These are phyloP conservation scores for Gentiana dahurica DNA, from an alignment of 257 asterid species.

Conservation along the genomic window DNA sequence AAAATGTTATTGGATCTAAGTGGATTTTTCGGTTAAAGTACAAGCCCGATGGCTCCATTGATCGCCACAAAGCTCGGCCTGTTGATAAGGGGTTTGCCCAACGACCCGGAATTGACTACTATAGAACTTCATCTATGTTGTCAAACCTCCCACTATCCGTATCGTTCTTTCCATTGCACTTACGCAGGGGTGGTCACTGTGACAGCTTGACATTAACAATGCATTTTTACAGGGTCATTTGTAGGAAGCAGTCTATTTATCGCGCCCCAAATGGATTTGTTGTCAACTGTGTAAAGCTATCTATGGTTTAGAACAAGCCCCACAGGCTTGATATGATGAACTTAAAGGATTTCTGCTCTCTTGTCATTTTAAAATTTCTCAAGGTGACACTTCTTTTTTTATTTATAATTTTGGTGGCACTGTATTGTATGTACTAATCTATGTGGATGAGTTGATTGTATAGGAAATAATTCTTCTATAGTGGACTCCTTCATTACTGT, in stretches of 20 bases:
- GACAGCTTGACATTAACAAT: too few species aligned
- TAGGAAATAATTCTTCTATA: not conserved
- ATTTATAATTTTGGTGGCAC: too few species aligned
- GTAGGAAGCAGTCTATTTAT: too few species aligned
- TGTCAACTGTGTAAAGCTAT: not conserved
- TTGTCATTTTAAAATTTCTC: not conserved
- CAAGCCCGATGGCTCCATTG: not conserved
- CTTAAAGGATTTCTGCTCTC: not conserved
- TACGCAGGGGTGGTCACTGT: too few species aligned
- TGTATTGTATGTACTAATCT: too few species aligned
- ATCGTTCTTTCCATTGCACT: too few species aligned
- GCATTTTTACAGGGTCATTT: too few species aligned
- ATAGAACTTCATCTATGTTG: not conserved
- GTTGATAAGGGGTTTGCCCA: too few species aligned
- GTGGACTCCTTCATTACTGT: not conserved
- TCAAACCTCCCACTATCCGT: not conserved
- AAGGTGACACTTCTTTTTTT: not conserved
- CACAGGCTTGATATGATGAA: not conserved
- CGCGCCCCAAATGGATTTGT: not conserved
- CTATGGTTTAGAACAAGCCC: not conserved
- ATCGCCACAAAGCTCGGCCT: not conserved
- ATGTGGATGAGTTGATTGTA: not conserved
- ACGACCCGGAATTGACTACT: not conserved
- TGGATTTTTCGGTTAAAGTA: not conserved
- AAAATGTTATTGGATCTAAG: not conserved